Base-by-base conservation (phyloP, 1,284 basidiomycete species). In the Sutorius eximius region DNA sequence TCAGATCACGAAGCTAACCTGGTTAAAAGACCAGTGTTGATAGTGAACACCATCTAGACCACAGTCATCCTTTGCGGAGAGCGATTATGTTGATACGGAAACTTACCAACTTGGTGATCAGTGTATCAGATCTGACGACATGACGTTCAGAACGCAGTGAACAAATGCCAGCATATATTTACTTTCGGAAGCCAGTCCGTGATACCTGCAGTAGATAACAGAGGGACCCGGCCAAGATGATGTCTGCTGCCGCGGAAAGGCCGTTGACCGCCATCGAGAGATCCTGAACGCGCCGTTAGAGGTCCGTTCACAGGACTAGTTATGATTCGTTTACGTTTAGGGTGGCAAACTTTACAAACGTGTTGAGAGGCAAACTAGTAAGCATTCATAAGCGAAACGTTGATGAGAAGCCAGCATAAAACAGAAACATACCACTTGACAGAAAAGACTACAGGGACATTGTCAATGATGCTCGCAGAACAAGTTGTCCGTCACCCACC, bases 251-350 rank as follows among this genome's bases (percentile, higher is more conserved):
- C 0, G 81, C 82, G 0, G 82, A 77, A 12, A 82, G 71, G 0
- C 73, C 77, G 59, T 85, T 86, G 51, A 85, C 75, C 33, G 75
- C 57, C 59, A 82, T 79, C 0, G 83, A 82, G 13, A 85, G 70
- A 6, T 62, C 59, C 66, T 68, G 34, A 15, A 40, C 13, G 10
- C 1, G 10, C 20, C 3, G 32, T 68, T 41, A 62, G 52, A n/a
- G 15, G 6, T 37, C 22, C n/a, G 20, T 10, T 27, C n/a, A 22
- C 13, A 34, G 18, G 33, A 22, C 10, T 29, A 16, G 10, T 3
- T 22, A 32, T 1, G 13, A 16, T 37, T 37, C n/a, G 38, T 37
- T 54, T 46, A 66, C 65, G 71, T 75, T 52, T 11, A 53, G 41
- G 2, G 7, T 44, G 12, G 49, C 56, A 3, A 83, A 72, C 45